phyloP scores from a whole-genome alignment of 2,329 filamentous ascomycete species.

The Mycocentrospora acerina region DNA sequence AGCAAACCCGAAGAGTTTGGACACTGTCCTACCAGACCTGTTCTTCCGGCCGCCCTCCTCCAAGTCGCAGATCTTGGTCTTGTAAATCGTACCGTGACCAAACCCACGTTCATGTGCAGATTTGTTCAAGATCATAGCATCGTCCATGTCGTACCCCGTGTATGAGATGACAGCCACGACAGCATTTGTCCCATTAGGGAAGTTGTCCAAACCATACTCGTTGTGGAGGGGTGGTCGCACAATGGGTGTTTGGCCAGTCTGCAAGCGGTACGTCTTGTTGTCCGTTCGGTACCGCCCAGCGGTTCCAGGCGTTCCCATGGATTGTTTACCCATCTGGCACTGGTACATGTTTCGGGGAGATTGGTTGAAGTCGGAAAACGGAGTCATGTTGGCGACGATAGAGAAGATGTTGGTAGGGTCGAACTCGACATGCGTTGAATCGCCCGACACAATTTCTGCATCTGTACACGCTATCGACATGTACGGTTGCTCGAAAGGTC shows the following conservation, averaged over 20 bases:
- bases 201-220: constrained; percentile 95
- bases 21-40: constrained; percentile 67
- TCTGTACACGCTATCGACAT: constrained; percentile 97
- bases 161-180: constrained; percentile 98
- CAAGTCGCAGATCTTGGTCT: constrained; percentile 88
- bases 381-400: constrained; percentile 97
- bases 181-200: constrained; percentile 93
- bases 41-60: constrained; percentile 72
- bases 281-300: constrained; percentile 85
- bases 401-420: constrained; percentile 96
- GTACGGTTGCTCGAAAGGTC: constrained; percentile 93
- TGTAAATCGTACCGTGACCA: constrained; percentile 94
- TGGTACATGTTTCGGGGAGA: constrained; percentile 98
- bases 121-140: constrained; percentile 99
- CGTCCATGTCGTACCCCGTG: constrained; percentile 99
- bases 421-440: constrained; percentile 91
- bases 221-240: constrained; percentile 92
- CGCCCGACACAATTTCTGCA: constrained; percentile 80
- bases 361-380: constrained; percentile 98
- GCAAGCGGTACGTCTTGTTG: constrained; percentile 93
- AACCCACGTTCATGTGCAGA: constrained; percentile 95
- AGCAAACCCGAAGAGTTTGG: constrained; percentile 88
- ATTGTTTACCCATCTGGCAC: constrained; percentile 86
- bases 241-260: constrained; percentile 93
- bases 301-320: constrained; percentile 94